Evolutionary conservation across 2,329 filamentous ascomycete species (phyloP), one percentile per base, ranked within the genome.

Genomic region (Fusarium xyrophilum): DNA sequence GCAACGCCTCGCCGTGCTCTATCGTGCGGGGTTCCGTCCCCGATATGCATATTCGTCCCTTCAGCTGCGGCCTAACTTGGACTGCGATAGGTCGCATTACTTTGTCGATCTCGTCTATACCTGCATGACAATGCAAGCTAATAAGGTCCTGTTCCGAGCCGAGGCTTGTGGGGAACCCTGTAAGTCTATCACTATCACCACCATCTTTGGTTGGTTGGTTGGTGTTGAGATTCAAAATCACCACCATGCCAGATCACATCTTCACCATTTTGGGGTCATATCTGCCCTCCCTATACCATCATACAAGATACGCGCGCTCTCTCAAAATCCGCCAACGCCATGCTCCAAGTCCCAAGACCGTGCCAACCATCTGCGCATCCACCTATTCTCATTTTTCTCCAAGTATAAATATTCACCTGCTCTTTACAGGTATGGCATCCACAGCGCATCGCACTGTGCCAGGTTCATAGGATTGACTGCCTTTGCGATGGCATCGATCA

Each of bases 391-490:
- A 36, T 33, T 64, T 48, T 36, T 35, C 39, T 56, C 57, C 53
- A 62, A 52, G 39, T 56, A 62, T 38, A 67, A 46, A 21, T 46
- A 33, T 42, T 46, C 46, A 44, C 44, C 40, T 48, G 25, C 27
- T 52, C 46, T 64, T 80, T 84, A 98, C 76, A 98, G 82, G 82
- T 97, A 99, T 27, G 93, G 91, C 95, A 98, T 98, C 93, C 96
- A 99, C 73, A 99, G 82, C 61, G 94, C 89, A 83, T 99, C 96
- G 75, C 92, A 94, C 79, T 92, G 88, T 44, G 91, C 90, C 79
- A 99, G 79, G 78, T 96, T 93, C 82, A 92, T 89, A 3, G 96
- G 96, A 80, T 97, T 96, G 19, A 97, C 94, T 3, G 95, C 93
- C 81, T 91, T 91, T n/a, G 92, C 92, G 66, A 99, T 91, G 66